Evolutionary conservation across 768 basidiomycete species (phyloP), one percentile per base, ranked within the genome.

Genomic region (Boletus insuetus): DNA sequence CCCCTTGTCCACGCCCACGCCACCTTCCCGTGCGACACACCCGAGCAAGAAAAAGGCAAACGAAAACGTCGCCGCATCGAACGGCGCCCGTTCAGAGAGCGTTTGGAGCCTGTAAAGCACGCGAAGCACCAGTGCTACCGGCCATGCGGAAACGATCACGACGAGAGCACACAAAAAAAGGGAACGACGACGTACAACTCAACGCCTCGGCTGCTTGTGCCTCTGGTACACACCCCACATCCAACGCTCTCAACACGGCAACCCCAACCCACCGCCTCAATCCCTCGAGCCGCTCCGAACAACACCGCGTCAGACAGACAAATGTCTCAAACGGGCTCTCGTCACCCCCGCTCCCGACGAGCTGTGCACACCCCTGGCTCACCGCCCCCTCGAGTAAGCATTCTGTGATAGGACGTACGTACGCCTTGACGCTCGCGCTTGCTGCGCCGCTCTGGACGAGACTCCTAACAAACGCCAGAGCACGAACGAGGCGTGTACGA

Each of bases 31-130:
- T 9, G 94, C 74, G 19, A 97, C 83, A 43, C 82, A 80, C 11
- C 76, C 81, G 5, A 98, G 72, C 13, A 98, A 77, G 9, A 92
- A 89, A 46, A 85, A 87, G 0, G 82, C 72, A 60, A 94, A 91
- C 0, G 90, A 84, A 71, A 91, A 96, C 0, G 94, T 94, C 2
- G 91, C 84, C 1, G 87, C 80, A 65, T 96, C 92, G 48, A 98
- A 87, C 0, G 93, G 84, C 1, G 81, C 73, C 59, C 91, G 87
- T 58, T 95, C 91, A 0, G 91, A 85, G 4, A 95, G 75, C 54
- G 82, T 87, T 19, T 90, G 84, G 0, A 98, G 69, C 19, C 91
- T 84, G 68, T 96, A 89, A 2, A 99, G 76, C 1, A 98, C 85
- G 26, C 97, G 89, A 44, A 91, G 75, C 24, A 95, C 78, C 12